A percentile compares a stretch with the other conserved stretches of the same genome.
phyloP scores from a whole-genome alignment of 257 asterid genomes.

The Capsicum baccatum region DNA sequence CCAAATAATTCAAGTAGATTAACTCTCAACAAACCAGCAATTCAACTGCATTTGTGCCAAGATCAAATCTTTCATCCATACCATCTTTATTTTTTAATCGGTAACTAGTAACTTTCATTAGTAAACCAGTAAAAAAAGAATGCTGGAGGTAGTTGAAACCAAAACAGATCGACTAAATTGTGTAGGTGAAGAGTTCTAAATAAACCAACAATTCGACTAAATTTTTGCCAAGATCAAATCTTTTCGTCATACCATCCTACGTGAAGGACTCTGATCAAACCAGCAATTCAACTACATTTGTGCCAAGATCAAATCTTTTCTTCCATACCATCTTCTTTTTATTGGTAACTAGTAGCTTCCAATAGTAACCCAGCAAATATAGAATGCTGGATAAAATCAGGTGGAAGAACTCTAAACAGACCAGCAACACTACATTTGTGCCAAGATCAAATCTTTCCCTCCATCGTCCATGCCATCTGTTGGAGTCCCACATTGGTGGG shows the following conservation, averaged over 20 bases:
- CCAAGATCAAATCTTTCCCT: not conserved
- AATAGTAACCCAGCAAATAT: not conserved
- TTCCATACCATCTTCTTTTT: not conserved
- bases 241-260: not conserved
- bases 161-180: not conserved
- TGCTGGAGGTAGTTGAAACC: not conserved
- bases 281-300: not conserved
- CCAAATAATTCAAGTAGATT: not conserved
- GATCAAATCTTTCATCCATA: not conserved
- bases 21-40: slow-evolving; percentile 21
- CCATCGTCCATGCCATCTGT: not conserved
- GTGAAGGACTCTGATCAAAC: not conserved
- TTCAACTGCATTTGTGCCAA: not conserved
- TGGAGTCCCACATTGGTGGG: too few species aligned
- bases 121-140: not conserved
- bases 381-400: not conserved
- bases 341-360: not conserved
- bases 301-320: not conserved
- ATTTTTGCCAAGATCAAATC: not conserved
- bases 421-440: not conserved
- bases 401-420: not conserved
- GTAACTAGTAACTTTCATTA: not conserved
- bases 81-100: not conserved
- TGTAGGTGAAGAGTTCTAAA: not conserved
- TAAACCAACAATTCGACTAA: not conserved